These are phyloP conservation scores for Lolium perenne DNA, from an alignment of 176 grass and related monocot genomes.

Conservation along the genomic window DNA sequence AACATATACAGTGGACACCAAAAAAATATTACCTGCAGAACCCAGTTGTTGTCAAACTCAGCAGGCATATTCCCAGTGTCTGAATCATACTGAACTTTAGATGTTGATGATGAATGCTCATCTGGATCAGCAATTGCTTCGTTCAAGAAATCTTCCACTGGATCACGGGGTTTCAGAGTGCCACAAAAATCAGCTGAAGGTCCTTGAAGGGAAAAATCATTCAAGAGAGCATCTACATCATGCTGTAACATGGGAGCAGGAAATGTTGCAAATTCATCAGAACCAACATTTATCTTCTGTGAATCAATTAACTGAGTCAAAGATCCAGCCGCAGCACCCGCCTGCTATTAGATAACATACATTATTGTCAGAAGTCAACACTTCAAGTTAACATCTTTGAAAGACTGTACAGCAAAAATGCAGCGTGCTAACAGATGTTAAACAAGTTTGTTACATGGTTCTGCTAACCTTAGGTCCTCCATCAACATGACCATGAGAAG, in stretches of 20 bases:
- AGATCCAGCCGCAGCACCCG: slow-evolving; percentile 18
- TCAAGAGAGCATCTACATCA: neutral
- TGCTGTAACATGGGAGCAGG: slow-evolving; percentile 19
- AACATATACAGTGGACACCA: neutral
- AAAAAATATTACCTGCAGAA: slow-evolving; percentile 42
- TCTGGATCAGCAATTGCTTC: slow-evolving; percentile 50
- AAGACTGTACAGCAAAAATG: neutral
- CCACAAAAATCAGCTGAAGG: slow-evolving; percentile 19
- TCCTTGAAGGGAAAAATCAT: slow-evolving; percentile 24
- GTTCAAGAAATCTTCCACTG: slow-evolving; percentile 52
- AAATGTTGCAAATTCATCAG: slow-evolving; percentile 3
- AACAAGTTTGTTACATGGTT: slow-evolving; percentile 1
- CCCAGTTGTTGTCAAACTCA: slow-evolving; percentile 33
- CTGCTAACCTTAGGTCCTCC: slow-evolving; percentile 50
- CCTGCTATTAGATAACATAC: slow-evolving; percentile 45
- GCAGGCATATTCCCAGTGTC: slow-evolving; percentile 15
- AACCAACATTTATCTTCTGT: slow-evolving; percentile 7
- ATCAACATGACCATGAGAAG: slow-evolving; percentile 30
- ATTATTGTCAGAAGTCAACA: slow-evolving; percentile 1
- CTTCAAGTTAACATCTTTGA: neutral
- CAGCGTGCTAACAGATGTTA: neutral
- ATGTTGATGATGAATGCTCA: slow-evolving; percentile 52
- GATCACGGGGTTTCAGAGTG: slow-evolving; percentile 34
- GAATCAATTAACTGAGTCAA: slow-evolving; percentile 11
- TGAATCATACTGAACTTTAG: slow-evolving; percentile 56